Evolutionary conservation across 495 filamentous ascomycete species (phyloP).

Genomic region (Bryoglossum gracile): DNA sequence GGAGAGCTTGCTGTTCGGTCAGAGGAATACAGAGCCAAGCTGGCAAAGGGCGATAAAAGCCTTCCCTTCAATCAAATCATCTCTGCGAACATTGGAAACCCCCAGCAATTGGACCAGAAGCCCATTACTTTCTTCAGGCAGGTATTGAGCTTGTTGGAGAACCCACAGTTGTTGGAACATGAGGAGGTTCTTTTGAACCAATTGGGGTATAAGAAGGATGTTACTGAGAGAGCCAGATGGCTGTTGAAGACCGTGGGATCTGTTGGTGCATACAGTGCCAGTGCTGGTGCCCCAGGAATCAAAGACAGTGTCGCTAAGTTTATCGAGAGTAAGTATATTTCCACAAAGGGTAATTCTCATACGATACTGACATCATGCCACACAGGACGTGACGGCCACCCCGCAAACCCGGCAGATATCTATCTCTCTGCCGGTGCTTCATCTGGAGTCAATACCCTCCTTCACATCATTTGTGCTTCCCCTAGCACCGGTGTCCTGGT

Average conservation of each 20-base stretch:
- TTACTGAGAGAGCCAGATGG: slow-evolving; percentile 72
- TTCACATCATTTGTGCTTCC: slow-evolving; percentile 78
- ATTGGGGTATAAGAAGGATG: slow-evolving; percentile 80
- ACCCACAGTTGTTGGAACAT: slow-evolving; percentile 74
- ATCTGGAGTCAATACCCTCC: slow-evolving; percentile 84
- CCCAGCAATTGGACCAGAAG: slow-evolving; percentile 97
- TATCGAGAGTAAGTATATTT: slow-evolving; percentile 59
- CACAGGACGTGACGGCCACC: slow-evolving; percentile 74
- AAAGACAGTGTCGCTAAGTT: slow-evolving; percentile 85
- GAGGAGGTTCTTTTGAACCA: slow-evolving; percentile 59
- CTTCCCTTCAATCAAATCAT: slow-evolving; percentile 88
- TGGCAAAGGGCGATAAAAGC: slow-evolving; percentile 45
- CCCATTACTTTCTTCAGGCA: slow-evolving; percentile 98
- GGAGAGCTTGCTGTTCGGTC: slow-evolving; percentile 88
- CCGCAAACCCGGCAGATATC: slow-evolving; percentile 67
- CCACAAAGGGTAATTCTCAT: too few relatives aligned
- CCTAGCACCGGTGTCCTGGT: slow-evolving; percentile 82
- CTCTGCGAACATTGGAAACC: slow-evolving; percentile 97
- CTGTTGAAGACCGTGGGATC: slow-evolving; percentile 77
- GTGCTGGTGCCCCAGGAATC: slow-evolving; percentile 77
- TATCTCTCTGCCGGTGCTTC: slow-evolving; percentile 89
- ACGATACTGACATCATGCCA: too few relatives aligned
- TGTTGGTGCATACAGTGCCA: slow-evolving; percentile 93
- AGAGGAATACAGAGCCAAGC: slow-evolving; percentile 73
- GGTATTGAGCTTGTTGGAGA: slow-evolving; percentile 88